Percentiles rank a stretch among this genome's conserved stretches.
phyloP scores from a whole-genome alignment of 768 basidiomycete genomes.

The Lepiota venenata region DNA sequence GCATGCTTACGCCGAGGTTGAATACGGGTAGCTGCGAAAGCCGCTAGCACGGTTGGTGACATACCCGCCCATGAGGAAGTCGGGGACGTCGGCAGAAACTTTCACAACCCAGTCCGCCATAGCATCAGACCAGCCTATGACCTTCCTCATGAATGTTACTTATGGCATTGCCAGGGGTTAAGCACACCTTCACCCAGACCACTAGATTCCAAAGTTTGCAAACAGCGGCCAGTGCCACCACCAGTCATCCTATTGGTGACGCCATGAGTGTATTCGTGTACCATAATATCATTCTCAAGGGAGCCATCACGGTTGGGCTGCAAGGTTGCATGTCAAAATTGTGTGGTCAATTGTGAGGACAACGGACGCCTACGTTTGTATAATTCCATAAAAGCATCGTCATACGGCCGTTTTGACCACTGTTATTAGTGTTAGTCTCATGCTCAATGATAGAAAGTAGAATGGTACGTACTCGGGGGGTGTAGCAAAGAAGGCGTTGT shows the following conservation, averaged over 20 bases:
- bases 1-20: conserved; percentile 23
- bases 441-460: neutral
- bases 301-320: conserved; percentile 32
- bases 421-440: conserved; percentile 4
- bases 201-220: conserved; percentile 59
- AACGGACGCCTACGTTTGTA: conserved; percentile 15
- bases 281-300: conserved; percentile 53
- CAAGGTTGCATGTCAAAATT: conserved; percentile 21
- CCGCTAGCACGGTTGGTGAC: conserved; percentile 48
- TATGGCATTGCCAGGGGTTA: conserved; percentile 6
- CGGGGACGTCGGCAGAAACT: conserved; percentile 31
- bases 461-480: conserved; percentile 29
- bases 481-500: conserved; percentile 43
- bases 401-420: conserved; percentile 22
- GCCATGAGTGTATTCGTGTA: conserved; percentile 46
- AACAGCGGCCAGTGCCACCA: conserved; percentile 53
- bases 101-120: conserved; percentile 36
- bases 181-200: conserved; percentile 56
- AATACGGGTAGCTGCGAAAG: conserved; percentile 57
- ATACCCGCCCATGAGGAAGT: conserved; percentile 47
- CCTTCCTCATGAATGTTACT: neutral
- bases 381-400: too few species aligned
- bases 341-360: neutral
- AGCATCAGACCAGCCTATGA: neutral
- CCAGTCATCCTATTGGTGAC: conserved; percentile 48